phyloP scores from a whole-genome alignment of 306 rosid species.

The Pachyrhizus erosus region DNA sequence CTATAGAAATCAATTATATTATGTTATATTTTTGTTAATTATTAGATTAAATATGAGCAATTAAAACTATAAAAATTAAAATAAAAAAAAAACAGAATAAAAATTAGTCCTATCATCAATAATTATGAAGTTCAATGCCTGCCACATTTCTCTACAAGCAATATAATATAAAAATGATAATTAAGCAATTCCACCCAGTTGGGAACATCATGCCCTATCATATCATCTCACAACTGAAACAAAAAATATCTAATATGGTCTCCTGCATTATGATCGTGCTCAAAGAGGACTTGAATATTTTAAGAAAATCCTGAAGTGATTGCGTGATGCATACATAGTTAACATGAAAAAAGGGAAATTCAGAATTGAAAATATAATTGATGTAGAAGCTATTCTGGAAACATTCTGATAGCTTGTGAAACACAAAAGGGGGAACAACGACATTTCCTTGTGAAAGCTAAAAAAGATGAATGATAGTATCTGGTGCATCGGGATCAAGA shows the following conservation, averaged over 20 bases:
- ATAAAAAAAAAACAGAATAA: too few species aligned
- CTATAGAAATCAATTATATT: neutral
- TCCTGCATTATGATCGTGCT: neutral
- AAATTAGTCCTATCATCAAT: too few species aligned
- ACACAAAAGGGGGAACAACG: neutral
- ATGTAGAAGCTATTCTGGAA: slow-evolving; percentile 1
- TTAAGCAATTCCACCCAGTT: too few species aligned
- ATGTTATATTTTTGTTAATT: neutral
- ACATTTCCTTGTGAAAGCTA: slow-evolving; percentile 5
- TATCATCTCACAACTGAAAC: too few species aligned
- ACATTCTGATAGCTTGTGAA: slow-evolving; percentile 15
- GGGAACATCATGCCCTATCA: too few species aligned
- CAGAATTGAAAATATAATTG: neutral
- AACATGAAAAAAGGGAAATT: neutral
- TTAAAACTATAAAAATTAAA: neutral
- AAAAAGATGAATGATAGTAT: neutral
- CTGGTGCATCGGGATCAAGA: slow-evolving; percentile 43
- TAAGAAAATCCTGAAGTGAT: neutral
- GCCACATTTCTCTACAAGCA: too few species aligned
- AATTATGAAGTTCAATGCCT: too few species aligned
- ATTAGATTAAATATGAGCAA: neutral
- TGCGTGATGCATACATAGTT: slow-evolving; percentile 1
- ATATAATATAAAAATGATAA: too few species aligned
- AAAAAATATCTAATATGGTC: neutral
- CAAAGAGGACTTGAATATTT: neutral